Evolutionary conservation across 108 stramenopile genomes (phyloP).

Genomic region (Cylindrotheca fusiformis): DNA sequence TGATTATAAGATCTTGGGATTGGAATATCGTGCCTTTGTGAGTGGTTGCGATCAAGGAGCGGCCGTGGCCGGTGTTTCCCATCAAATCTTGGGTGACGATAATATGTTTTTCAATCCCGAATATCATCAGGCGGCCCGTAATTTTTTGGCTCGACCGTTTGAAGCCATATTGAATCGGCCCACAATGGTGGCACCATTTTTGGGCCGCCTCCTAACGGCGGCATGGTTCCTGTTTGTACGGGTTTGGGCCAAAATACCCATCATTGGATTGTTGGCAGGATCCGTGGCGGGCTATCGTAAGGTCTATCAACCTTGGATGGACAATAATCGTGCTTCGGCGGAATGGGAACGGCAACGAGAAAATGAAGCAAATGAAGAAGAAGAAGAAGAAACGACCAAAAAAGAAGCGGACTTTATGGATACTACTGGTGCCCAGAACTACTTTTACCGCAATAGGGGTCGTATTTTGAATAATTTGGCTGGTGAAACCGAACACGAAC

Average conservation of each 20-base stretch:
- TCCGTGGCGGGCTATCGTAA: constrained; percentile 69
- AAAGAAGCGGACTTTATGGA: constrained; percentile 51
- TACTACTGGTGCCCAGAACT: constrained; percentile 45
- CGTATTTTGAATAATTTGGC: constrained; percentile 51
- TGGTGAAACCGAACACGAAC: constrained; percentile 48
- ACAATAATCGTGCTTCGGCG: constrained; percentile 48
- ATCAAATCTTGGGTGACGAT: constrained; percentile 38
- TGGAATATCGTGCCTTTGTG: constrained; percentile 68
- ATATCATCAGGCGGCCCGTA: constrained; percentile 23
- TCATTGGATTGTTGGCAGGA: constrained; percentile 57
- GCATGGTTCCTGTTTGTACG: constrained; percentile 35
- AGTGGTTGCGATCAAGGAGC: constrained; percentile 70
- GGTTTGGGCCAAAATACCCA: constrained; percentile 35
- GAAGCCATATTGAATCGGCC: constrained; percentile 7
- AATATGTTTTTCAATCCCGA: constrained; percentile 18
- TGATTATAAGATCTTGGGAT: constrained; percentile 68
- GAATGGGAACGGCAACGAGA: constrained; percentile 84
- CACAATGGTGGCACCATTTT: neutral
- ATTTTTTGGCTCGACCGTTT: constrained; percentile 24
- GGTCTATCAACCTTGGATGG: constrained; percentile 69
- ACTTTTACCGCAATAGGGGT: constrained; percentile 45
- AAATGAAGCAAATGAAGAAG: constrained; percentile 48
- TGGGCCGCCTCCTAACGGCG: constrained; percentile 5
- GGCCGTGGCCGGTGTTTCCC: constrained; percentile 65
- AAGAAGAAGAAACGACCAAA: constrained; percentile 9